Evolutionary conservation across 306 rosid genomes (phyloP).

Genomic region (Trifolium fragiferum): DNA sequence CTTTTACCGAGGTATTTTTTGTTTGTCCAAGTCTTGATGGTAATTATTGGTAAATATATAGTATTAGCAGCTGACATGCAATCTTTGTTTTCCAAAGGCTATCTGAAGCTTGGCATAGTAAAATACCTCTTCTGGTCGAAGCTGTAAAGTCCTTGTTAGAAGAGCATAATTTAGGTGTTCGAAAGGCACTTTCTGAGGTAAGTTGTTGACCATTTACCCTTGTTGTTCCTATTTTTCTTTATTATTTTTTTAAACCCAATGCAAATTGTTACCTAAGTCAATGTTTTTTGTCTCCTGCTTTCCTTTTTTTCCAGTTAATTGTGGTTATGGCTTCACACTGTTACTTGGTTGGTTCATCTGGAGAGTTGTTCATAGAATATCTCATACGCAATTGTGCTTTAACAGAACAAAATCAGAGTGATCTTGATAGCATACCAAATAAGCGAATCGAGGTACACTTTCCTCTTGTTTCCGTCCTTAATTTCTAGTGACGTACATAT

Average conservation of each 20-base stretch:
- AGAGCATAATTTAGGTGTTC: conserved; percentile 76
- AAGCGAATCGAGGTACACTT: conserved; percentile 79
- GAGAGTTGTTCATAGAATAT: conserved; percentile 89
- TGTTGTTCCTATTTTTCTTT: not conserved
- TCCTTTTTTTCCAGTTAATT: conserved; percentile 67
- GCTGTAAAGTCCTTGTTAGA: conserved; percentile 82
- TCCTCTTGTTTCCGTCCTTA: not conserved
- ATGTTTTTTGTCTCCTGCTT: conserved; percentile 28
- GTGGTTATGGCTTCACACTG: conserved; percentile 99
- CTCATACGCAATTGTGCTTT: conserved; percentile 86
- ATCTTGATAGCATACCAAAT: conserved; percentile 57
- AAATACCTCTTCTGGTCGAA: conserved; percentile 77
- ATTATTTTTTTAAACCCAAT: not conserved
- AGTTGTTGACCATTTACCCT: conserved; percentile 18
- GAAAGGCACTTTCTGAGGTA: conserved; percentile 90
- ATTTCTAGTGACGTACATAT: not conserved
- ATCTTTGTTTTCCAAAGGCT: conserved; percentile 58
- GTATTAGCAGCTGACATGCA: conserved; percentile 41
- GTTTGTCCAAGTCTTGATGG: conserved; percentile 16
- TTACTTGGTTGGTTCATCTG: conserved; percentile 92
- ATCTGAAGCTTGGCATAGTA: conserved; percentile 90
- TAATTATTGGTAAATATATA: conserved; percentile 38
- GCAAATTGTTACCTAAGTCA: conserved; percentile 9
- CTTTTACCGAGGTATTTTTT: conserved; percentile 84
- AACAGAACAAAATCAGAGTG: conserved; percentile 57